Evolutionary conservation across 2,329 filamentous ascomycete species (phyloP), one percentile per base, ranked within the genome.

Genomic region (Trichophyton simii): DNA sequence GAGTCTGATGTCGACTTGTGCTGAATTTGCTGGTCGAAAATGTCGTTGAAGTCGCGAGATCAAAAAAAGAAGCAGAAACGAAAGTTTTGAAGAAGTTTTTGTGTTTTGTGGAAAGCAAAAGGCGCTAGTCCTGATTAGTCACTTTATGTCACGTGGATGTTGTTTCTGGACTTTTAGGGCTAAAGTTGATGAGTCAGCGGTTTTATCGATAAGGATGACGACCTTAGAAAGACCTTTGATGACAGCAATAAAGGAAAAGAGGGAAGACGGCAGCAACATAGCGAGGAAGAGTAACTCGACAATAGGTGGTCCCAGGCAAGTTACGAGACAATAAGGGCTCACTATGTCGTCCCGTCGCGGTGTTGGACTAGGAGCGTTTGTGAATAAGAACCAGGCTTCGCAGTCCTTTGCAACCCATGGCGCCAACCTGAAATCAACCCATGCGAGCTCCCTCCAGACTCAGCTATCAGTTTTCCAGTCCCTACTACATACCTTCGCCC

Each of bases 381-480:
- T 91, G 73, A 88, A 91, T 67, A 88, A 86, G 64, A 88, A 86
- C 60, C 84, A 96, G 65, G 88, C 91, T 8, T 89, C 87, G 31
- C 88, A 91, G 60, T 91, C 94, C 69, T 97, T 92, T 78, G 91
- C 91, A 63, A 87, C 85, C 28, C 92, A 96, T 79, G 94, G 94
- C 71, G 88, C 86, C 64, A 86, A 83, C 58, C 85, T 99, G n/a
- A 89, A 91, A 65, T 87, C 83, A 62, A 85, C 85, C 68, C 92
- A 97, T 75, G 85, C 90, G 57, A 83, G 86, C 66, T 92, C 91
- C 18, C 85, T 99, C 67, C 87, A 90, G 69, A 95, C 91, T 42
- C 94, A 99, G 73, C 87, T 99, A 64, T 87, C 91, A 66, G 91
- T 97, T 70, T 99, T 99, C 81, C 91, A 95, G 71, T 94, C 90